Evolutionary conservation across 805 yeast species (phyloP), one percentile per base, ranked within the genome.

Genomic region (Schwanniomyces pseudopolymorphus): DNA sequence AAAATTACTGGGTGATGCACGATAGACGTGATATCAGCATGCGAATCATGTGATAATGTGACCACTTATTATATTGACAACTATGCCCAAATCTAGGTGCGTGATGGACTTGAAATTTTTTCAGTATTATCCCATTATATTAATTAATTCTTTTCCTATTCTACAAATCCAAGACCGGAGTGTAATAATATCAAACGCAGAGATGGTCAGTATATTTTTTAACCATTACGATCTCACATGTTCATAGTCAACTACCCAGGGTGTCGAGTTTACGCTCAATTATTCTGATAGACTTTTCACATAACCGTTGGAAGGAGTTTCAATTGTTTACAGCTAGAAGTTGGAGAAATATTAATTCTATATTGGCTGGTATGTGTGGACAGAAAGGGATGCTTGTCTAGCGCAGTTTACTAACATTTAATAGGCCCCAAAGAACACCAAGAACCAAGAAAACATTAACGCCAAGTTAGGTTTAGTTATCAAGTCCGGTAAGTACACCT

Each of bases 401-500:
- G 9, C 22, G 19, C 13, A 25, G 42, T 49, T 22, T 69, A 77
- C 81, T 75, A 75, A 75, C 79, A 54, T 36, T 39, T 39, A 39
- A 31, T 64, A 87, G 96, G 98, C 98, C 89, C 97, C 97, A 84
- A 89, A 87, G 78, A 72, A 79, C 66, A 24, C 43, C 14, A 85
- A 84, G 86, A 90, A 84, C 80, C 84, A 87, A 71, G 99, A 94
- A 68, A 85, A 88, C 84, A 84, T 94, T 80, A 92, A 89, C 96
- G 82, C 96, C 79, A 91, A 91, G 83, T 89, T 94, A 76, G 95
- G 96, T 75, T 87, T 94, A 77, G 92, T 89, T 70, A 87, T 94
- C 83, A 94, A 91, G 84, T 91, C 98, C 69, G 99, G 99, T 84
- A 94, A 94, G 82, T 92, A 89, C 85, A 87, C 97, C 88, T 87